A percentile compares a stretch with the other conserved stretches of the same genome.
These are phyloP conservation scores for Magnolia officinalis DNA, from an alignment of 164 flowering plant species.

Conservation along the genomic window DNA sequence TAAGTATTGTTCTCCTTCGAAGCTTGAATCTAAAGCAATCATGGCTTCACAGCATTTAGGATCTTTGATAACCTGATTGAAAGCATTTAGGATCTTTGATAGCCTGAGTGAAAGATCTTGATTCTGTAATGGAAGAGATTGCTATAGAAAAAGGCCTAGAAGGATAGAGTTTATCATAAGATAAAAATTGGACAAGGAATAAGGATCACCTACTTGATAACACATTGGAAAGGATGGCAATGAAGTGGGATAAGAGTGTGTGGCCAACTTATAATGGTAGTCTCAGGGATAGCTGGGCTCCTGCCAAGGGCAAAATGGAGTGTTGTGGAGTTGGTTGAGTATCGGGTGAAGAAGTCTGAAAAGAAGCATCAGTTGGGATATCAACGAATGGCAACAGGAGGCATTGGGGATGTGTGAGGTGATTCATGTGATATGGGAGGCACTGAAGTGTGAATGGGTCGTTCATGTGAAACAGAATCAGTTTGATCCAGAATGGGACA, in stretches of 20 bases:
- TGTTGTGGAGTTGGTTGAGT: background rate
- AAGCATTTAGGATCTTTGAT: constrained; percentile 5
- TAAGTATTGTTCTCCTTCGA: background rate
- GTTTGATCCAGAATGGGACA: background rate
- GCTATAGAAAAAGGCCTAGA: background rate
- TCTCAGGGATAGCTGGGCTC: background rate
- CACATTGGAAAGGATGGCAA: background rate
- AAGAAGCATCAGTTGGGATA: background rate
- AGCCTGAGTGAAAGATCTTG: background rate
- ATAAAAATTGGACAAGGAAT: constrained; percentile 1
- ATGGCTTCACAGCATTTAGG: constrained; percentile 8
- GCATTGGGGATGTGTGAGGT: background rate
- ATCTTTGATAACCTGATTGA: background rate
- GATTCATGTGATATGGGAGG: background rate
- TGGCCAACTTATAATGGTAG: background rate
- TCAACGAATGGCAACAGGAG: background rate
- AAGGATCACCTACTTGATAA: background rate
- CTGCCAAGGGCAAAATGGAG: background rate
- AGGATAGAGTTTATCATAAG: background rate
- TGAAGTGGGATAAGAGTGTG: background rate
- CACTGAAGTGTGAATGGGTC: background rate
- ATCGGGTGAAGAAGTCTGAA: too few relatives aligned
- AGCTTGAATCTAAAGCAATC: background rate
- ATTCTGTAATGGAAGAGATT: background rate
- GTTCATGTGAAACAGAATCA: background rate